Conservation (phyloP, 2,329 filamentous ascomycete genomes). For the Apiospora koreana region DNA sequence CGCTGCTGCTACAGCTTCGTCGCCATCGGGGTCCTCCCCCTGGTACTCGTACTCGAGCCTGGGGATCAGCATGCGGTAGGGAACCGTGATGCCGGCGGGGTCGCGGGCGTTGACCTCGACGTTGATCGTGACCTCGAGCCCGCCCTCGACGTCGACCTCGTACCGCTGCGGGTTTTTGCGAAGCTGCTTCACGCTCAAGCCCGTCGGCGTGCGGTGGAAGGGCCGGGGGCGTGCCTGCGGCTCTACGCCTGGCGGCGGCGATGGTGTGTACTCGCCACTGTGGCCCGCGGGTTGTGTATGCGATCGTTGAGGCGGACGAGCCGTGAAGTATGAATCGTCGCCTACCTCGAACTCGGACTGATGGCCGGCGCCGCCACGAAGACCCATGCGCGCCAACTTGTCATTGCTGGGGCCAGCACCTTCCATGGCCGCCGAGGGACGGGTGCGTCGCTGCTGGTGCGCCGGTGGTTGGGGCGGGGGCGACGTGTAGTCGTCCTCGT, state of each 20-base stretch:
- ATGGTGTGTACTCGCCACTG: constrained; percentile 11
- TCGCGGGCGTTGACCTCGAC: constrained; percentile 86
- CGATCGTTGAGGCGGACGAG: constrained; percentile 34
- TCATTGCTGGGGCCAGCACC: constrained; percentile 18
- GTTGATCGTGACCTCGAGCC: constrained; percentile 84
- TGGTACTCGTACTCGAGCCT: constrained; percentile 64
- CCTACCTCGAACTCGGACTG: constrained; percentile 52
- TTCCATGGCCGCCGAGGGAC: constrained; percentile 13
- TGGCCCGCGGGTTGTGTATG: constrained; percentile 26
- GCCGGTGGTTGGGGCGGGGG: constrained; percentile 21
- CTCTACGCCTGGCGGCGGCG: constrained; percentile 12
- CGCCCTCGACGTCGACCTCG: constrained; percentile 76
- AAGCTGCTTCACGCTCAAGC: constrained; percentile 62
- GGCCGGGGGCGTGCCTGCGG: constrained; percentile 28
- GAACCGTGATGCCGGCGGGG: constrained; percentile 82
- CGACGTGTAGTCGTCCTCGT: constrained; percentile 11
- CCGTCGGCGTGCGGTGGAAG: constrained; percentile 72
- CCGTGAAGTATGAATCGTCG: constrained; percentile 60
- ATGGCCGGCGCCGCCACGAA: constrained; percentile 40
- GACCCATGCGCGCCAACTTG: constrained; percentile 21
- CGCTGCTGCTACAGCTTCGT: constrained; percentile 3
- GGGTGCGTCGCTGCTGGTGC: constrained; percentile 8
- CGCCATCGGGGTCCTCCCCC: constrained; percentile 33
- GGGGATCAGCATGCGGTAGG: constrained; percentile 86
- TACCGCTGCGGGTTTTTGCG: constrained; percentile 52